Base-by-base conservation (phyloP, 1,139 yeast genomes). In the Sugiyamaella paludigena region DNA sequence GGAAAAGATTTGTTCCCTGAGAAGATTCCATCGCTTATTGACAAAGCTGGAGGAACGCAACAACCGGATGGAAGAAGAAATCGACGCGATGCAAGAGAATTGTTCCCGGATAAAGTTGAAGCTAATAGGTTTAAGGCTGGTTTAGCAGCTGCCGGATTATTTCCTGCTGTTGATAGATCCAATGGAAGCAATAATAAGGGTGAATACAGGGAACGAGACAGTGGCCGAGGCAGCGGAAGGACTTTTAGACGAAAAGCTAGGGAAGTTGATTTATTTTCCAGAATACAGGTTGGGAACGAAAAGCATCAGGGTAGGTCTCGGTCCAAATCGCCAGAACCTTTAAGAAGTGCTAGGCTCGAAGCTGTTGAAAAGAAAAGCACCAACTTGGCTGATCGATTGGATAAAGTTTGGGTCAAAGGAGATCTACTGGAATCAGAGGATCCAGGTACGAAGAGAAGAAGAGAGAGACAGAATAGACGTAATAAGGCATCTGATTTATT, bases 231-330 rank as follows among this genome's bases (percentile, higher is more conserved):
- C 28, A 28, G 9, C 26, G 45, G 24, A 7, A 8, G 8, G 11
- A 33, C 19, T 19, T 19, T 19, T 10, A n/a, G 39, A 27, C 16
- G 19, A n/a, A 24, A 28, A 24, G 40, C 19, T 11, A 48, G 16
- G 2, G 53, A 53, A 32, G 52, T 45, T 27, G 60, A 57, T 28
- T 41, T 56, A 32, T 56, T 56, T 39, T 57, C 59, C 7, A 48
- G 44, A 30, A 47, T 48, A 48, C 27, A 45, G 15, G 40, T 48
- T 16, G 30, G 44, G 26, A 27, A 29, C 9, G 15, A 10, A 9
- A 19, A 47, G 11, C 26, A 33, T 13, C 27, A 49, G 26, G 32
- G 16, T 33, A 4, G 51, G 12, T 10, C 31, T 13, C n/a, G 47
- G 39, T 40, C 49, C 11, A 43, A 32, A 32, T 37, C 42, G 8